Base-by-base conservation (phyloP, 352 stramenopile species). In the Phytophthora idaei region DNA sequence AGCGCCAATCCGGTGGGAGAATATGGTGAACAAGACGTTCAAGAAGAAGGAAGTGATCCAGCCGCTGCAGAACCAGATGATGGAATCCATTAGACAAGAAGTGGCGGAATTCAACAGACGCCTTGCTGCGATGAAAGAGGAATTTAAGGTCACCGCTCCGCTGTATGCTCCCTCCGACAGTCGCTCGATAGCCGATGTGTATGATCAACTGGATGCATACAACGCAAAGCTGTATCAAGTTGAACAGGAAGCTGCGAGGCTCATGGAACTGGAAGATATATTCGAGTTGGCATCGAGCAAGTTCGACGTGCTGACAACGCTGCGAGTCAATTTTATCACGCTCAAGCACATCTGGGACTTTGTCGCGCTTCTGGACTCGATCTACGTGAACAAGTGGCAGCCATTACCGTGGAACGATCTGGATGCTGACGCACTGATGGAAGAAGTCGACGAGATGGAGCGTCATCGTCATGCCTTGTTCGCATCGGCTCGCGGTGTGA, bases 321-420 rank as follows among this genome's bases (percentile, higher is more conserved):
- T 97, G 15, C 81, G 93, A 1, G 73, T 42, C 17, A 95, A 98
- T 67, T 93, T 98, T 51, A 85, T 87, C 17, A 77, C 96, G 29
- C 78, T 99, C 2, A 97, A 97, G 53, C 73, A 90, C 28, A 78
- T 98, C 12, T 99, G 96, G 96, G 92, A 98, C 69, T 94, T 98
- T 58, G 94, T 98, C 25, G 86, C 85, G 5, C 83, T 97, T 36
- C 74, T 98, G 28, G 85, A 90, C 34, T 83, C 72, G 2, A 84
- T 90, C 29, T 90, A 90, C 52, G 59, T 67, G 9, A 74, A 80
- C 41, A 85, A 90, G 49, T 99, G 96, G 94, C 85, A 94, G 61
- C 85, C 80, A 11, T 72, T 90, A 57, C 64, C 90, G 12, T 99
- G 96, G 96, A 78, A 76, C 10, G 82, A 93, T n/a, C 77, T 98